phyloP scores from a whole-genome alignment of 169 alveolate species.

The Cryptosporidium xiaoi region DNA sequence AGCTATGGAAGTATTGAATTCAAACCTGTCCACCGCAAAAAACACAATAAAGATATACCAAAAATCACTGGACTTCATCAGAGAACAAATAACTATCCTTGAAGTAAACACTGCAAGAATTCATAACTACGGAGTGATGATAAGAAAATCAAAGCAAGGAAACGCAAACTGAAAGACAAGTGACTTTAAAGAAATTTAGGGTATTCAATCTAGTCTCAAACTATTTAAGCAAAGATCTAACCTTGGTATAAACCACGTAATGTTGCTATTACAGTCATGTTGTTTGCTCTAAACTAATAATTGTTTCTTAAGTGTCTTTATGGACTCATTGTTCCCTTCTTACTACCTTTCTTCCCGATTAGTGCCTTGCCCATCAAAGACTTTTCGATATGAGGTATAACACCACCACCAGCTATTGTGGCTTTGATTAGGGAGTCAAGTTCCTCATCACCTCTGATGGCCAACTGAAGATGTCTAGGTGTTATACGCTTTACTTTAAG shows the following conservation, averaged over 20 bases:
- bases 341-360: slow-evolving; percentile 78
- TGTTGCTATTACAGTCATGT: neutral
- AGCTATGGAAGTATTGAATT: slow-evolving; percentile 84
- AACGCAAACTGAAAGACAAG: neutral
- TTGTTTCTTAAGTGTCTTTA: slow-evolving; percentile 12
- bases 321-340: slow-evolving; percentile 76
- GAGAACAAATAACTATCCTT: slow-evolving; percentile 86
- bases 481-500: slow-evolving; percentile 95
- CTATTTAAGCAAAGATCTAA: slow-evolving; percentile 4
- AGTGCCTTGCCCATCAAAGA: slow-evolving; percentile 88
- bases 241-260: slow-evolving; percentile 36
- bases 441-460: slow-evolving; percentile 98
- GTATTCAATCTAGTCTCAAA: neutral
- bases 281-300: slow-evolving; percentile 2
- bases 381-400: slow-evolving; percentile 98
- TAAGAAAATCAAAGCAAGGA: slow-evolving; percentile 76
- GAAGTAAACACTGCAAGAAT: slow-evolving; percentile 91
- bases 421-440: slow-evolving; percentile 97
- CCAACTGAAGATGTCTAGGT: slow-evolving; percentile 97
- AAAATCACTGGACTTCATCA: slow-evolving; percentile 85
- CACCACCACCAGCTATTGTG: slow-evolving; percentile 99
- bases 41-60: slow-evolving; percentile 76
- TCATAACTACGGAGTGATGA: slow-evolving; percentile 87
- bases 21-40: slow-evolving; percentile 81
- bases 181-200: neutral